Conservation (phyloP, 2,329 filamentous ascomycete genomes). For the Phialemonium atrogriseum region DNA sequence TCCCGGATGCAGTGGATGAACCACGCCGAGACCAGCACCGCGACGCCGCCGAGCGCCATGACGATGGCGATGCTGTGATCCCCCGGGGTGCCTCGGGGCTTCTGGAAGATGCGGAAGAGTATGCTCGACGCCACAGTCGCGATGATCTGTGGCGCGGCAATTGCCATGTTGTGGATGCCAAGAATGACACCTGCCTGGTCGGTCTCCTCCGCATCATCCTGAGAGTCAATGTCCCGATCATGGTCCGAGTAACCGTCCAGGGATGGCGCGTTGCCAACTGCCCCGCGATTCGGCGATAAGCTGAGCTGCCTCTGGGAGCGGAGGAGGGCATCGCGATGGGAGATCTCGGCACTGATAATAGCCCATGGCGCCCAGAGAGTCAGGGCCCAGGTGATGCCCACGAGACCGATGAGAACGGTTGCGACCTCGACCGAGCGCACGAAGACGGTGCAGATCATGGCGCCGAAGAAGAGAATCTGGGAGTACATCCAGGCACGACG, state of each 20-base stretch:
- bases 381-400: slow-evolving; percentile 87
- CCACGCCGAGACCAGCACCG: slow-evolving; percentile 68
- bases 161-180: slow-evolving; percentile 91
- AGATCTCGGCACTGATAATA: slow-evolving; percentile 88
- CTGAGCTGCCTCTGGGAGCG: slow-evolving; percentile 27
- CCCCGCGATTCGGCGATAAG: slow-evolving; percentile 6
- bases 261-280: slow-evolving; percentile 8
- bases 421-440: slow-evolving; percentile 64
- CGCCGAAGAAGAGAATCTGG: slow-evolving; percentile 71
- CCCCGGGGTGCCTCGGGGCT: slow-evolving; percentile 73
- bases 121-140: slow-evolving; percentile 77
- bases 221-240: slow-evolving; percentile 16
- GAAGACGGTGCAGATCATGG: slow-evolving; percentile 78
- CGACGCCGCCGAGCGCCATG: slow-evolving; percentile 72
- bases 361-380: slow-evolving; percentile 94
- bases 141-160: slow-evolving; percentile 85
- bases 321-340: slow-evolving; percentile 60
- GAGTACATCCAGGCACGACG: slow-evolving; percentile 81
- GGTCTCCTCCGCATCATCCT: slow-evolving; percentile 40
- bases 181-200: slow-evolving; percentile 86
- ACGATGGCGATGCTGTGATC: slow-evolving; percentile 86
- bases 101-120: slow-evolving; percentile 81
- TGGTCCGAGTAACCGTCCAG: slow-evolving; percentile 19
- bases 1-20: slow-evolving; percentile 62
- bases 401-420: slow-evolving; percentile 68